These are phyloP conservation scores for Aureobasidium zeae DNA, from an alignment of 2,329 filamentous ascomycete species.

Conservation along the genomic window DNA sequence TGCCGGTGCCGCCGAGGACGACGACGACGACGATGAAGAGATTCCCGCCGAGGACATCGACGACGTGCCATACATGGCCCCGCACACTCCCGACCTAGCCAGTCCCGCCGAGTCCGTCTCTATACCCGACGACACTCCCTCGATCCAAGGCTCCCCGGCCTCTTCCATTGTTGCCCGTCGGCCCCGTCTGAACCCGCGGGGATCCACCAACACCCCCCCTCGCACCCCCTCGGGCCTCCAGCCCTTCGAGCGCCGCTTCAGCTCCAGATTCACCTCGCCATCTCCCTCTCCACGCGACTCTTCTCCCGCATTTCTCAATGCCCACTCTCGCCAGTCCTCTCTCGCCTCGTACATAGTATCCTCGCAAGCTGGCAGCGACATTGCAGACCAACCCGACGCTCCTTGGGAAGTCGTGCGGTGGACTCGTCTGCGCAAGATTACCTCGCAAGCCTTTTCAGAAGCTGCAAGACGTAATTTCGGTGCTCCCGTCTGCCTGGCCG, in stretches of 20 bases:
- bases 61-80: constrained; percentile 21
- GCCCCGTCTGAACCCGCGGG: constrained; percentile 34
- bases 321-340: constrained; percentile 70
- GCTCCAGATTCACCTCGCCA: constrained; percentile 57
- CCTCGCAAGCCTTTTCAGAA: constrained; percentile 84
- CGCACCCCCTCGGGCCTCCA: constrained; percentile 73
- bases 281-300: constrained; percentile 50
- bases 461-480: constrained; percentile 88
- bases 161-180: constrained; percentile 53
- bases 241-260: constrained; percentile 91
- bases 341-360: constrained; percentile 59
- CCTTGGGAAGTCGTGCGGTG: constrained; percentile 97
- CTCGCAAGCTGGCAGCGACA: constrained; percentile 44
- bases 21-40: constrained; percentile 15
- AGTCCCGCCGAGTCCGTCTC: constrained; percentile 59
- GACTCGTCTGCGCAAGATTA: constrained; percentile 87
- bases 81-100: constrained; percentile 33
- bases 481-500: constrained; percentile 75
- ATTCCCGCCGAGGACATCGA: constrained; percentile 15
- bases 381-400: constrained; percentile 49
- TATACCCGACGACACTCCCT: constrained; percentile 77
- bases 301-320: constrained; percentile 68
- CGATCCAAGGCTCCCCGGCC: constrained; percentile 54
- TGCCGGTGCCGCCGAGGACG: neutral
- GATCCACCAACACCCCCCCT: constrained; percentile 57